These are phyloP conservation scores for Globisporangium carolinianum DNA, from an alignment of 352 stramenopile genomes.

Conservation along the genomic window DNA sequence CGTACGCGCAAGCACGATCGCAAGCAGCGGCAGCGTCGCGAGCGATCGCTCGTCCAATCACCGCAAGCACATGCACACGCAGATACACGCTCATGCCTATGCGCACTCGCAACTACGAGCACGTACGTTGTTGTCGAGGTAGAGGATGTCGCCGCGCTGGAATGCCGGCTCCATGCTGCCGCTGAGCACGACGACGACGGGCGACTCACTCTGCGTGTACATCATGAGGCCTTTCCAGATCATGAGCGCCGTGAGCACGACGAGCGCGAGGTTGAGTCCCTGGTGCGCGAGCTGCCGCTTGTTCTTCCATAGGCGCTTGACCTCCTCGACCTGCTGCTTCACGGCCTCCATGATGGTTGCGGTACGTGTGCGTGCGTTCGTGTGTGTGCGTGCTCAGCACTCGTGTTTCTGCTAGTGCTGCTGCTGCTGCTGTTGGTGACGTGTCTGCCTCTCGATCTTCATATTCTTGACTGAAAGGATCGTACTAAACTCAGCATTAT, in stretches of 20 bases:
- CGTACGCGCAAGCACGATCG: too few relatives aligned
- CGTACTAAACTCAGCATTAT: too few relatives aligned
- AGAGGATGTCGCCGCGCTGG: slow-evolving; percentile 98
- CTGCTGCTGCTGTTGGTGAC: not conserved
- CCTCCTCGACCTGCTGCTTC: slow-evolving; percentile 89
- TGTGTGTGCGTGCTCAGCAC: not conserved
- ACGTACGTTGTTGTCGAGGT: slow-evolving; percentile 92
- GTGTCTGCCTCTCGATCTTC: not conserved
- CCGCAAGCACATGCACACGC: not conserved
- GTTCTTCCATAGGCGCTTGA: slow-evolving; percentile 98
- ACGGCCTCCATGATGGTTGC: slow-evolving; percentile 42
- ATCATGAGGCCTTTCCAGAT: slow-evolving; percentile 99
- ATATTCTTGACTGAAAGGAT: too few relatives aligned
- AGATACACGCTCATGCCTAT: slow-evolving; percentile 18
- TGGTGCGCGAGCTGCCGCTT: slow-evolving; percentile 97
- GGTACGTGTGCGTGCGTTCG: too few relatives aligned
- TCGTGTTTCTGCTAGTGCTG: too few relatives aligned
- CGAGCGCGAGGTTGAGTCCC: slow-evolving; percentile 97
- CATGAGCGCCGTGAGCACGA: slow-evolving; percentile 98
- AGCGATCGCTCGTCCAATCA: not conserved
- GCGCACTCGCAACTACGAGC: not conserved
- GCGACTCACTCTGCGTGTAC: slow-evolving; percentile 95
- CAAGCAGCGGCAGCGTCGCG: too few relatives aligned
- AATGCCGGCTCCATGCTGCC: slow-evolving; percentile 99
- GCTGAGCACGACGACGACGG: slow-evolving; percentile 98